A percentile compares a stretch with the other conserved stretches of the same genome.
Conservation (phyloP, 2,329 filamentous ascomycete genomes). For the Phaeosphaeria sp. region DNA sequence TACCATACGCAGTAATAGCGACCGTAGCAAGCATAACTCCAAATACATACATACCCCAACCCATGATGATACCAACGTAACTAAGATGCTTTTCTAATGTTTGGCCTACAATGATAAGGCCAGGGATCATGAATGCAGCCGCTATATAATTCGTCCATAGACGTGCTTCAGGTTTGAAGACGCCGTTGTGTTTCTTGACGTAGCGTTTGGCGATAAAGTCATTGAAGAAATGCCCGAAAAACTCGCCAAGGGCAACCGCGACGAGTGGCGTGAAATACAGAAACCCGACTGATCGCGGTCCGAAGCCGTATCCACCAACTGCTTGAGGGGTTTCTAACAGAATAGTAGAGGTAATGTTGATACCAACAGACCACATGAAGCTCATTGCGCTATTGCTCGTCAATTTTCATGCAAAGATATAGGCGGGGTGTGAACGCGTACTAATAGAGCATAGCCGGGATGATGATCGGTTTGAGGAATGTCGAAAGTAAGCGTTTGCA, state of each 20-base stretch:
- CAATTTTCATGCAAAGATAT: background rate
- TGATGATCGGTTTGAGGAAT: conserved; percentile 31
- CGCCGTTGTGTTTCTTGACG: conserved; percentile 37
- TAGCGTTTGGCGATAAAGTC: conserved; percentile 43
- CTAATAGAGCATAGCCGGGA: conserved; percentile 35
- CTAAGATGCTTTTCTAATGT: conserved; percentile 41
- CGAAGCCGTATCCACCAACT: conserved; percentile 30
- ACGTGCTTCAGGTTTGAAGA: conserved; percentile 40
- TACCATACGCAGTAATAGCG: conserved; percentile 42
- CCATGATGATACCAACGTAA: conserved; percentile 42
- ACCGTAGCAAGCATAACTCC: conserved; percentile 40
- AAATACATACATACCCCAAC: conserved; percentile 46
- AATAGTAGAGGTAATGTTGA: conserved; percentile 35
- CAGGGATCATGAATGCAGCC: conserved; percentile 38
- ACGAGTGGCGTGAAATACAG: conserved; percentile 47
- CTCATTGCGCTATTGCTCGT: background rate
- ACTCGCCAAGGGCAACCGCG: conserved; percentile 39
- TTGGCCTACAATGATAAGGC: conserved; percentile 43
- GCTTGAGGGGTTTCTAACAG: conserved; percentile 25
- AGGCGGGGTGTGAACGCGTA: conserved; percentile 8
- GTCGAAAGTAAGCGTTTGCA: conserved; percentile 27
- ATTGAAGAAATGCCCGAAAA: conserved; percentile 48
- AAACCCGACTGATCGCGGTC: conserved; percentile 29
- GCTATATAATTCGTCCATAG: conserved; percentile 43
- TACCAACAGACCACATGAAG: conserved; percentile 29